A percentile compares a stretch with the other conserved stretches of the same genome.
Evolutionary conservation across 352 stramenopile species (phyloP).

Genomic region (Thraustochytrium sp.): DNA sequence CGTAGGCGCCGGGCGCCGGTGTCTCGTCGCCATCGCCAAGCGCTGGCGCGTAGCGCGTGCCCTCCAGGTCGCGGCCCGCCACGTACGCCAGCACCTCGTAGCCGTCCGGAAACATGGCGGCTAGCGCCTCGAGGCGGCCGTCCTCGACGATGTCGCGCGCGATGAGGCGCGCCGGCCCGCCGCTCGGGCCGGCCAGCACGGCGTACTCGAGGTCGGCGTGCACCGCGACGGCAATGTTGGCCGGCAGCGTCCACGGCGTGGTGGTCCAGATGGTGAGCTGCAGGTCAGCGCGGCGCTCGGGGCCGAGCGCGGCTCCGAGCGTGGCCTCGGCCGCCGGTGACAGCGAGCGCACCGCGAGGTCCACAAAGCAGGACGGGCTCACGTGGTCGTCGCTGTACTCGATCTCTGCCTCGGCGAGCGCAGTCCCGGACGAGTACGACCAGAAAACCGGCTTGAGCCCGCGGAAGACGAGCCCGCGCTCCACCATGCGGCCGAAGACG

Average conservation of each 20-base stretch:
- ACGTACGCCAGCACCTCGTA: constrained; percentile 59
- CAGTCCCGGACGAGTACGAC: constrained; percentile 91
- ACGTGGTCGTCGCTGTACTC: constrained; percentile 95
- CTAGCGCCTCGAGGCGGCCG: constrained; percentile 22
- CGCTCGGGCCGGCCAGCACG: constrained; percentile 60
- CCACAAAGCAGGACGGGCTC: constrained; percentile 89
- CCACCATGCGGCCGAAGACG: constrained; percentile 91
- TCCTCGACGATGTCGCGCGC: neutral
- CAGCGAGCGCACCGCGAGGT: constrained; percentile 66
- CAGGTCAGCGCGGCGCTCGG: neutral
- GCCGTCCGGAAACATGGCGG: constrained; percentile 80
- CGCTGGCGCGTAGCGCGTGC: constrained; percentile 74
- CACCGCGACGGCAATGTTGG: constrained; percentile 94
- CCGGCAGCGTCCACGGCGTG: constrained; percentile 96
- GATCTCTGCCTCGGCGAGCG: constrained; percentile 95
- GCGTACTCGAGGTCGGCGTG: constrained; percentile 86
- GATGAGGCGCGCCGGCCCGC: neutral
- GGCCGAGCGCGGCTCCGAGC: neutral
- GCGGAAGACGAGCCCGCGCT: constrained; percentile 89
- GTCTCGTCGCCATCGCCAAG: constrained; percentile 59
- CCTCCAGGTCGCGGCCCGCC: neutral
- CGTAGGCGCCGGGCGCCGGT: constrained; percentile 20
- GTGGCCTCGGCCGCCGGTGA: neutral
- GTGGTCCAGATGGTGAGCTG: constrained; percentile 92
- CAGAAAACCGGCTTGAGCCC: constrained; percentile 97